Percentiles rank a stretch among this genome's conserved stretches.
These are phyloP conservation scores for Zelonia costaricensis DNA, from an alignment of 208 protist genomes.

Conservation along the genomic window DNA sequence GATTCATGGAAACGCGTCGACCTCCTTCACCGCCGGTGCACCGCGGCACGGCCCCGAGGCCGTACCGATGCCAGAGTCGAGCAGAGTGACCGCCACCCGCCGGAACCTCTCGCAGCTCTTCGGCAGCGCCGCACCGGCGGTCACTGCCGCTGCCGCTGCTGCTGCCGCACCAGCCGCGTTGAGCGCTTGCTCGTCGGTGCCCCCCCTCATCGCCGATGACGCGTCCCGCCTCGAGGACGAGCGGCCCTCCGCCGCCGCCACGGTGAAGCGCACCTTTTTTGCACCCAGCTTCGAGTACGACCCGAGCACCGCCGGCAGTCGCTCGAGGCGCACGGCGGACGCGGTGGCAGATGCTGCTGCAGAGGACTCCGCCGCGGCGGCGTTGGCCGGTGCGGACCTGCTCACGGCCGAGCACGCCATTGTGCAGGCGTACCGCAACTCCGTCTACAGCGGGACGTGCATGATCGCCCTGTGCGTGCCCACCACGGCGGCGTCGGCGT, in stretches of 20 bases:
- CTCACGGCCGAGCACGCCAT: constrained; percentile 46
- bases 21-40: too few species aligned
- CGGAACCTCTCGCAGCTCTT: constrained; percentile 27
- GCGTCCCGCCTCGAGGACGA: too few species aligned
- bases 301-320: too few species aligned
- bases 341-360: not conserved
- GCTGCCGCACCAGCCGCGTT: not conserved
- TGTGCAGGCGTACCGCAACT: constrained; percentile 54
- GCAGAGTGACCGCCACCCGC: constrained; percentile 20
- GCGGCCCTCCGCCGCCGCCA: too few species aligned
- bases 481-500: constrained; percentile 9
- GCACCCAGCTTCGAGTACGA: too few species aligned
- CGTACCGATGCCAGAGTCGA: constrained; percentile 4
- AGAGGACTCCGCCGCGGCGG: not conserved
- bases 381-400: not conserved
- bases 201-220: too few species aligned
- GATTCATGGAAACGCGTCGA: not conserved
- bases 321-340: not conserved
- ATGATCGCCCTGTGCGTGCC: constrained; percentile 60
- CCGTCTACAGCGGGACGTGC: constrained; percentile 40
- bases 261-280: too few species aligned
- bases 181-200: too few species aligned
- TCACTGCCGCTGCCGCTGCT: not conserved
- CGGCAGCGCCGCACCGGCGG: not conserved
- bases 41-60: not conserved